Conservation (phyloP, 176 grass and related monocot species). For the Triticum turgidum region DNA sequence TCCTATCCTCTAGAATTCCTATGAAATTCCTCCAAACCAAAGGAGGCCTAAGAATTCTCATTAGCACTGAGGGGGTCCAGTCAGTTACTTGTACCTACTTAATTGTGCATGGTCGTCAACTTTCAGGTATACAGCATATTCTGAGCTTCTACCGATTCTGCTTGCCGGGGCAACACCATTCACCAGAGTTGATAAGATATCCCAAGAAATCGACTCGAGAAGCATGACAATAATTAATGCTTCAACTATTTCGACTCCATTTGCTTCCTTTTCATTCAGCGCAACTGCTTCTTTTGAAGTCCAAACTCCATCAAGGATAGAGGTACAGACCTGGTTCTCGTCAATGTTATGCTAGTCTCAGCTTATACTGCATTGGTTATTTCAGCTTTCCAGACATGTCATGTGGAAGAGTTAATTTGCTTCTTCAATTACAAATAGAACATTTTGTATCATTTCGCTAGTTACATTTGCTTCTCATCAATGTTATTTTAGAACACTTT, state of each 20-base stretch:
- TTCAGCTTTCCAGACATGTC: neutral
- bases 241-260: conserved; percentile 67
- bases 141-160: conserved; percentile 86
- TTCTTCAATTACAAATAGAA: neutral
- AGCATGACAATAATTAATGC: conserved; percentile 68
- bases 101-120: conserved; percentile 18
- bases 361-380: neutral
- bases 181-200: conserved; percentile 83
- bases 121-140: conserved; percentile 89
- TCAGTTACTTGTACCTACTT: neutral
- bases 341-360: conserved; percentile 13
- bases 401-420: neutral
- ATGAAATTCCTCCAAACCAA: too few relatives aligned
- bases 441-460: neutral
- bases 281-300: conserved; percentile 87
- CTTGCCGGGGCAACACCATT: conserved; percentile 67
- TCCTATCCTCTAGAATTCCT: too few relatives aligned
- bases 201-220: conserved; percentile 71
- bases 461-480: neutral
- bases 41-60: neutral
- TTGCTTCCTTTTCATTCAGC: conserved; percentile 81
- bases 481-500: neutral
- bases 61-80: neutral
- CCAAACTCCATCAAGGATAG: conserved; percentile 72
- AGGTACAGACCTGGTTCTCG: conserved; percentile 44